Percentiles rank a stretch among this genome's conserved stretches.
These are phyloP conservation scores for Erysimum cheiranthoides DNA, from an alignment of 345 rosid genomes.

Conservation along the genomic window DNA sequence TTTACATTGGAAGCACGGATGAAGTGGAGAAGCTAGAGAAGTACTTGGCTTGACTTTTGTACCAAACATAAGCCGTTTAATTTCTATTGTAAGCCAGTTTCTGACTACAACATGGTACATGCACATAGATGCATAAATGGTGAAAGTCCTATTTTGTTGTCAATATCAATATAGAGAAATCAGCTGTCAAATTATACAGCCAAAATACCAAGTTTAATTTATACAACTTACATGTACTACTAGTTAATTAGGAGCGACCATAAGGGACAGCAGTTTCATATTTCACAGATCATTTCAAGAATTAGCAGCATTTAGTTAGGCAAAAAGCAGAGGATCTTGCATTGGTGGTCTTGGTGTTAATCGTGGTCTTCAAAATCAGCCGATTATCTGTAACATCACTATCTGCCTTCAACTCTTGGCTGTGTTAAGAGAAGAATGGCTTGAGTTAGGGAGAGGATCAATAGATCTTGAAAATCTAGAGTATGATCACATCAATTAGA, in stretches of 20 bases:
- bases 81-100: slow-evolving; percentile 35
- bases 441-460: background rate
- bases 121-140: slow-evolving; percentile 31
- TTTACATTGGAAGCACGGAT: slow-evolving; percentile 87
- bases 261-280: background rate
- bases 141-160: slow-evolving; percentile 35
- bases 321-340: background rate
- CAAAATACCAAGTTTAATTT: slow-evolving; percentile 16
- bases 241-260: background rate
- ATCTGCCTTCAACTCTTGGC: slow-evolving; percentile 45
- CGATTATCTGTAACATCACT: slow-evolving; percentile 37
- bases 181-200: slow-evolving; percentile 2
- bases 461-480: background rate
- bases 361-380: slow-evolving; percentile 33
- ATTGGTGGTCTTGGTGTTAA: slow-evolving; percentile 6
- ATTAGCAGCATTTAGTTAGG: background rate
- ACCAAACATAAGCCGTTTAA: slow-evolving; percentile 35
- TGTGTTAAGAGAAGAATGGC: slow-evolving; percentile 40
- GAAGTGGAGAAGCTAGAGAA: slow-evolving; percentile 96
- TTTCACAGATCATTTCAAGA: background rate
- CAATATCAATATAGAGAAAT: slow-evolving; percentile 23
- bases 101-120: slow-evolving; percentile 23
- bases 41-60: slow-evolving; percentile 67
- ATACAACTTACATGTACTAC: slow-evolving; percentile 13
- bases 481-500: background rate